Conservation (phyloP, 2,329 filamentous ascomycete genomes). For the Fusarium humuli region DNA sequence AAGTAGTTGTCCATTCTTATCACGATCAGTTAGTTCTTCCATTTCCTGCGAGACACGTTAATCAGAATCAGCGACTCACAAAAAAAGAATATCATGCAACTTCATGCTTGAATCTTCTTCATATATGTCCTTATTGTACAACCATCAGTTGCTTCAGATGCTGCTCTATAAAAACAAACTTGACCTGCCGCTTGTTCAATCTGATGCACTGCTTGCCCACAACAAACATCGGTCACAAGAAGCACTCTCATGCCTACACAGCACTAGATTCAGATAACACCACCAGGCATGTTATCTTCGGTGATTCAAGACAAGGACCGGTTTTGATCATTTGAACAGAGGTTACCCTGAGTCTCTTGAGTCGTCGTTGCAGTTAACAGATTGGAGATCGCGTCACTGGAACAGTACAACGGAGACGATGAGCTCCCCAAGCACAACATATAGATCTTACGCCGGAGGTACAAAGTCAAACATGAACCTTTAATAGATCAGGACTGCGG, state of each 20-base stretch:
- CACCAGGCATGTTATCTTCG: not conserved
- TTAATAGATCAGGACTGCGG: not conserved
- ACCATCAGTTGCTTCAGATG: not conserved
- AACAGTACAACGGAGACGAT: not conserved
- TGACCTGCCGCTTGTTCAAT: not conserved
- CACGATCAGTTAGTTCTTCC: not conserved
- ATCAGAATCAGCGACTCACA: not conserved
- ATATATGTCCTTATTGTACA: not conserved
- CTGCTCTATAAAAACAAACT: not conserved
- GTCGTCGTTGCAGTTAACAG: not conserved
- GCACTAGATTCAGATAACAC: not conserved
- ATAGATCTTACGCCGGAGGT: not conserved
- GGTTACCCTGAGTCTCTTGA: not conserved
- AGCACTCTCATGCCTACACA: not conserved
- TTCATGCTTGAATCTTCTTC: not conserved
- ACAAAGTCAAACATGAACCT: not conserved
- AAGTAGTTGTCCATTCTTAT: not conserved
- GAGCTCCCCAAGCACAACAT: not conserved
- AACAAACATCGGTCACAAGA: not conserved
- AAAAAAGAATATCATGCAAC: not conserved
- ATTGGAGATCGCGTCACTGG: not conserved
- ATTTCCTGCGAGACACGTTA: not conserved
- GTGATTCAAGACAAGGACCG: not conserved
- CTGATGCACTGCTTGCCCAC: not conserved
- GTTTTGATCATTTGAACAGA: not conserved